Percentiles rank a stretch among this genome's conserved stretches.
Evolutionary conservation across 495 filamentous ascomycete species (phyloP).

Genomic region (Tuber magnatum): DNA sequence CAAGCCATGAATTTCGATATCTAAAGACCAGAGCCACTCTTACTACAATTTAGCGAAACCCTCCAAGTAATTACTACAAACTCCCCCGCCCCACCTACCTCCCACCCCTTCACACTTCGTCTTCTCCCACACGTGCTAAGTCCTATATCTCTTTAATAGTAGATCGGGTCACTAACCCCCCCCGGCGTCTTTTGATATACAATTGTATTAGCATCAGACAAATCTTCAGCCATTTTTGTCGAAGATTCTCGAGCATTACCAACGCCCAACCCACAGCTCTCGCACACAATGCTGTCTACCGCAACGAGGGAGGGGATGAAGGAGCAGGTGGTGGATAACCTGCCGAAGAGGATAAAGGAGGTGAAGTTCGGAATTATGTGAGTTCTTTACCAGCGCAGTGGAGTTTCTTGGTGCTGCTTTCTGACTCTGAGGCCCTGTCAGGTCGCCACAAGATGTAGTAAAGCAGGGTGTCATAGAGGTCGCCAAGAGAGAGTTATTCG

Average conservation of each 20-base stretch:
- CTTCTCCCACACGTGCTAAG: not conserved
- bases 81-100: not conserved
- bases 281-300: conserved; percentile 26
- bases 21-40: not conserved
- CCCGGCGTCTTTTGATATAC: not conserved
- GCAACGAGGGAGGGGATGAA: conserved; percentile 48
- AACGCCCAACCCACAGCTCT: not conserved
- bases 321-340: conserved; percentile 77
- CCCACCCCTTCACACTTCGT: not conserved
- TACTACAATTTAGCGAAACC: not conserved
- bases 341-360: conserved; percentile 84
- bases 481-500: conserved; percentile 81
- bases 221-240: not conserved
- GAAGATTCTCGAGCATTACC: not conserved
- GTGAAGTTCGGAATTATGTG: conserved; percentile 90
- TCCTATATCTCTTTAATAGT: not conserved
- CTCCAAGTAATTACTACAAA: not conserved
- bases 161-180: not conserved
- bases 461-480: conserved; percentile 90
- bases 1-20: not conserved
- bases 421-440: conserved; percentile 39
- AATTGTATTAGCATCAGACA: not conserved
- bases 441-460: conserved; percentile 84
- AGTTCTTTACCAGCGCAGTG: conserved; percentile 33
- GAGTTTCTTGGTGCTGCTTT: conserved; percentile 20